These are phyloP conservation scores for Lentinula raphanica DNA, from an alignment of 768 basidiomycete genomes.

Conservation along the genomic window DNA sequence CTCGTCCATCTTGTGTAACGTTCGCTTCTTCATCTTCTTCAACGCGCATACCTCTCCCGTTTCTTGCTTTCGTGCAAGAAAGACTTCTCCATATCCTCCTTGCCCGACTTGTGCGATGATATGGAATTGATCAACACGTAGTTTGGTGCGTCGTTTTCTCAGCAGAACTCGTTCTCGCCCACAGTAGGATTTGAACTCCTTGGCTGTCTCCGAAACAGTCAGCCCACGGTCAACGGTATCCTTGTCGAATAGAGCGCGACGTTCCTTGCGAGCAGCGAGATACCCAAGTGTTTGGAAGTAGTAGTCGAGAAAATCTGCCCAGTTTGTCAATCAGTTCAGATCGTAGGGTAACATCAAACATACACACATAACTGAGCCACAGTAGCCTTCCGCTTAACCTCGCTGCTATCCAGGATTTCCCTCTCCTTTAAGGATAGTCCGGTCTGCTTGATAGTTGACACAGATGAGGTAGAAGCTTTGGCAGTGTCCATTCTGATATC, in stretches of 20 bases:
- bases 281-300: conserved; percentile 96
- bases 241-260: conserved; percentile 74
- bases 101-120: conserved; percentile 99
- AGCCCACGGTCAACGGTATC: conserved; percentile 71
- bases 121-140: conserved; percentile 92
- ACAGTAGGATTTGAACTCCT: conserved; percentile 89
- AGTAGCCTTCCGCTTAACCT: conserved; percentile 92
- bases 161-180: conserved; percentile 91
- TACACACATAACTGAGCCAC: conserved; percentile 94
- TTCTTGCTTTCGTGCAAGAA: conserved; percentile 90
- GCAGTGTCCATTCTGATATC: conserved; percentile 73
- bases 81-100: conserved; percentile 98
- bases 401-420: conserved; percentile 75
- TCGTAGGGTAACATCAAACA: conserved; percentile 1
- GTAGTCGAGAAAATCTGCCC: conserved; percentile 90
- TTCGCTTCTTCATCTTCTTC: conserved; percentile 96
- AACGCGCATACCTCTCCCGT: conserved; percentile 95
- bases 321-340: conserved; percentile 5
- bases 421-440: conserved; percentile 78
- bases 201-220: conserved; percentile 49
- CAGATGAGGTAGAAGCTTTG: conserved; percentile 34
- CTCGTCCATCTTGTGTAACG: conserved; percentile 98
- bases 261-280: conserved; percentile 78
- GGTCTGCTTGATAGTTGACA: conserved; percentile 45
- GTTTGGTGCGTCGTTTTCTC: conserved; percentile 88